A percentile compares a stretch with the other conserved stretches of the same genome.
phyloP scores from a whole-genome alignment of 768 basidiomycete species.

The Dictyophora rubrovolvata region DNA sequence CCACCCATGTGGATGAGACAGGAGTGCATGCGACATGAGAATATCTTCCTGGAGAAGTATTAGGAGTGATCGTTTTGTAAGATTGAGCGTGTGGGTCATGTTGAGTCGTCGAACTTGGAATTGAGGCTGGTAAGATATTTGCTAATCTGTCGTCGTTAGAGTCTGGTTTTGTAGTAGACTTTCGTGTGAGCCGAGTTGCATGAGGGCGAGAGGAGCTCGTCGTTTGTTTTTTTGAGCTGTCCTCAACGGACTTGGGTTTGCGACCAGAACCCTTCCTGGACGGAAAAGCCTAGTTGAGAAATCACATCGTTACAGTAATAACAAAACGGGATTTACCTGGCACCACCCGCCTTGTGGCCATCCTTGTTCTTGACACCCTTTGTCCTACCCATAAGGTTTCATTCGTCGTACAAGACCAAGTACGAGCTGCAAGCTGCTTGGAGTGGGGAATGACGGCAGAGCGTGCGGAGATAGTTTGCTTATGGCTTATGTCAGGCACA shows the following conservation, averaged over 20 bases:
- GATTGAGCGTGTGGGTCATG: background rate
- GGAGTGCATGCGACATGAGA: background rate
- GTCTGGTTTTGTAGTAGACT: background rate
- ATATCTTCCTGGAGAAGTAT: background rate
- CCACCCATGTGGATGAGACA: background rate
- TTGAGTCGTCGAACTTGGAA: background rate
- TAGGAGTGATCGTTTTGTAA: background rate
- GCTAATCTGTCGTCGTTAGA: background rate
- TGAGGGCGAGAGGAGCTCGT: background rate
- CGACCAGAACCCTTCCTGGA: constrained; percentile 8
- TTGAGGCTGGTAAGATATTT: background rate
- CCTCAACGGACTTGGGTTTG: constrained; percentile 3
- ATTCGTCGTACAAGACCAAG: background rate
- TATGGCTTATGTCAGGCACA: background rate
- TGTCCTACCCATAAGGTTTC: constrained; percentile 1
- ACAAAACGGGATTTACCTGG: background rate
- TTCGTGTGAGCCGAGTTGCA: background rate
- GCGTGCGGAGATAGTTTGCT: background rate
- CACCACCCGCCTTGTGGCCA: constrained; percentile 8
- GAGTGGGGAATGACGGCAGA: background rate
- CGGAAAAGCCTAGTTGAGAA: no score
- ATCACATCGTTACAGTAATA: background rate
- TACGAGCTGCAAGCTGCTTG: background rate
- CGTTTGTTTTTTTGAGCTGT: background rate
- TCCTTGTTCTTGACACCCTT: constrained; percentile 6